phyloP scores from a whole-genome alignment of 1,139 yeast genomes.

The Suhomyces choctaworum region DNA sequence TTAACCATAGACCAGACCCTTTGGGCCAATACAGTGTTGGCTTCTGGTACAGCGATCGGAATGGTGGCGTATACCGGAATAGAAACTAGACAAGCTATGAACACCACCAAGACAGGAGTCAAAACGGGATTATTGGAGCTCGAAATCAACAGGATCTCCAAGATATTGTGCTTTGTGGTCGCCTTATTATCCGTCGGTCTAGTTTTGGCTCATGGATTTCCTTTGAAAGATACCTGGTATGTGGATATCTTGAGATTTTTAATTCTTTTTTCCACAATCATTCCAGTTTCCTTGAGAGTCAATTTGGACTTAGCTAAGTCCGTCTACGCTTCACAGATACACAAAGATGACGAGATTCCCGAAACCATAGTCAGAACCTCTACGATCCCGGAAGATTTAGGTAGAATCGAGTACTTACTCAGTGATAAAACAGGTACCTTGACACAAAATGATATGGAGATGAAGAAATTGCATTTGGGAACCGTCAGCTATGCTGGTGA shows the following conservation, averaged over 20 bases:
- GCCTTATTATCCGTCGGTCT: conserved; percentile 73
- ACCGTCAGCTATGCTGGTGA: conserved; percentile 91
- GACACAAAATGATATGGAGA: conserved; percentile 97
- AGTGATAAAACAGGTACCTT: conserved; percentile 97
- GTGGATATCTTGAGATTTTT: conserved; percentile 86
- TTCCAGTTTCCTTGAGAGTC: conserved; percentile 93
- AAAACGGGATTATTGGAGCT: conserved; percentile 87
- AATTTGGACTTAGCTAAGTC: conserved; percentile 94
- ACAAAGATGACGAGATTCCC: conserved; percentile 77
- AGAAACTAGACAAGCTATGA: conserved; percentile 93
- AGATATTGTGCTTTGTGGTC: conserved; percentile 84
- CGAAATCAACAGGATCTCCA: conserved; percentile 86
- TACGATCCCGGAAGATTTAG: conserved; percentile 96
- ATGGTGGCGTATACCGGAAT: conserved; percentile 86
- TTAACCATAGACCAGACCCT: conserved; percentile 85
- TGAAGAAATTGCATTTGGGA: conserved; percentile 90
- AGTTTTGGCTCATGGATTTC: conserved; percentile 80
- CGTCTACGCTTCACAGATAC: conserved; percentile 93
- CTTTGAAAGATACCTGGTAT: conserved; percentile 68
- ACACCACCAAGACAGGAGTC: conserved; percentile 86
- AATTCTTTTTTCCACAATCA: conserved; percentile 89
- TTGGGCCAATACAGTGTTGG: conserved; percentile 98
- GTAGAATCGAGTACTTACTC: conserved; percentile 87
- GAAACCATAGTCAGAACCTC: conserved; percentile 94
- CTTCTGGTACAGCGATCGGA: conserved; percentile 89